Percentiles rank a stretch among this genome's conserved stretches.
Evolutionary conservation across 2,329 filamentous ascomycete genomes (phyloP).

Genomic region (Hypoxylon sp.): DNA sequence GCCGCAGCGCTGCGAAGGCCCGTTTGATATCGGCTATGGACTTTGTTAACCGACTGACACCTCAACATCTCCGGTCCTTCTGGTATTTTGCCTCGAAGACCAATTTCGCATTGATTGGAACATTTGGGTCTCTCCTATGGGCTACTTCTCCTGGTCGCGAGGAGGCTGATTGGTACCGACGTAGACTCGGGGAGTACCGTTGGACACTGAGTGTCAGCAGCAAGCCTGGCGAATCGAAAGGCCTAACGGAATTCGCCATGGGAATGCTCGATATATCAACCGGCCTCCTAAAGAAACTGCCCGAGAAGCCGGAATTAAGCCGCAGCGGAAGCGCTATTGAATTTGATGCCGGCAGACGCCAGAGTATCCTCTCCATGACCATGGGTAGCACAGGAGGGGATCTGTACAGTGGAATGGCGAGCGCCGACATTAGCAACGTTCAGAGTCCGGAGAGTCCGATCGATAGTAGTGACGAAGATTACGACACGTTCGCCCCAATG

Average conservation of each 20-base stretch:
- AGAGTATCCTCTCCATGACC: constrained; percentile 58
- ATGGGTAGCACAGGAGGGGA: constrained; percentile 51
- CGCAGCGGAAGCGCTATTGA: constrained; percentile 67
- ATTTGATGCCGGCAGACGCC: constrained; percentile 59
- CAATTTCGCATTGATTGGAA: constrained; percentile 95
- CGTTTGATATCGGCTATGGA: constrained; percentile 97
- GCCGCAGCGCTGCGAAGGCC: constrained; percentile 92
- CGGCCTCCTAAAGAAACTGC: constrained; percentile 76
- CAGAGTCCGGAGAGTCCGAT: constrained; percentile 67
- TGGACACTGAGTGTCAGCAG: constrained; percentile 93
- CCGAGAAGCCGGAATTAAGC: constrained; percentile 78
- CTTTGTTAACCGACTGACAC: constrained; percentile 92
- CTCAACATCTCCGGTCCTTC: constrained; percentile 88
- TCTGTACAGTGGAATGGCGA: constrained; percentile 62
- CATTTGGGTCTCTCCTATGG: constrained; percentile 91
- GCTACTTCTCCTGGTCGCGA: constrained; percentile 89
- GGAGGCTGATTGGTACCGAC: constrained; percentile 93
- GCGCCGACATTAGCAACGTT: constrained; percentile 64
- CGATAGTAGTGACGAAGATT: constrained; percentile 71
- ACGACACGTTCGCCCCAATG: constrained; percentile 61
- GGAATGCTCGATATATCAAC: constrained; percentile 82
- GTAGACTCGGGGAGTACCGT: constrained; percentile 87
- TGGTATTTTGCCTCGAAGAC: constrained; percentile 92
- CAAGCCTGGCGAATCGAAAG: constrained; percentile 74
- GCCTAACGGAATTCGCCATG: constrained; percentile 79